A percentile compares a stretch with the other conserved stretches of the same genome.
Evolutionary conservation across 768 basidiomycete species (phyloP).

Genomic region (Mycena sanguinolenta): DNA sequence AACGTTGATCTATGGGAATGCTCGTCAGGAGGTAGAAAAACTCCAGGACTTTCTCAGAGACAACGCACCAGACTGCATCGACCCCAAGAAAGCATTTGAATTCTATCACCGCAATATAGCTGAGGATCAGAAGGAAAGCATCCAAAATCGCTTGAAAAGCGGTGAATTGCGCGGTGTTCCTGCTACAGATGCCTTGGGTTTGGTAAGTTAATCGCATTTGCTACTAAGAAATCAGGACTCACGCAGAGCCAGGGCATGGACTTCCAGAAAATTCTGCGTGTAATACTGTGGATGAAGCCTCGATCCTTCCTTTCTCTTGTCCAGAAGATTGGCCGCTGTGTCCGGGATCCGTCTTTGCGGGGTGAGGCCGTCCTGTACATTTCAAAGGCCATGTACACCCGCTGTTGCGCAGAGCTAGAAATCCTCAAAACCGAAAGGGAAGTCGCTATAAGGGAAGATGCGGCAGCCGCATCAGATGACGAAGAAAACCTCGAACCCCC

Average conservation of each 20-base stretch:
- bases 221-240: neutral
- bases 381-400: slow-evolving; percentile 22
- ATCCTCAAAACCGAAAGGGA: neutral
- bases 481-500: neutral
- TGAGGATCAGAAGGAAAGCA: slow-evolving; percentile 11
- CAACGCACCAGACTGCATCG: slow-evolving; percentile 20
- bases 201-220: slow-evolving; percentile 30
- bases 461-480: neutral
- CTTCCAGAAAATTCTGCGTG: slow-evolving; percentile 24
- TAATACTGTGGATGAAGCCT: slow-evolving; percentile 31
- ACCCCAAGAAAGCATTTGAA: slow-evolving; percentile 17
- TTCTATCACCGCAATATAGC: slow-evolving; percentile 35
- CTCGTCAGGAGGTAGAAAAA: slow-evolving; percentile 26
- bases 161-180: slow-evolving; percentile 25
- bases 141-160: slow-evolving; percentile 9
- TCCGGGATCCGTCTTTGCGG: neutral
- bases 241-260: slow-evolving; percentile 34
- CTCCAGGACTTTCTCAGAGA: slow-evolving; percentile 36
- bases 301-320: slow-evolving; percentile 28
- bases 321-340: slow-evolving; percentile 35
- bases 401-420: slow-evolving; percentile 12
- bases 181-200: slow-evolving; percentile 35
- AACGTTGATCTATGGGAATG: slow-evolving; percentile 33
- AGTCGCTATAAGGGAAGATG: neutral
- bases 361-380: slow-evolving; percentile 26